These are phyloP conservation scores for Euclidium syriacum DNA, from an alignment of 345 rosid genomes.

Conservation along the genomic window DNA sequence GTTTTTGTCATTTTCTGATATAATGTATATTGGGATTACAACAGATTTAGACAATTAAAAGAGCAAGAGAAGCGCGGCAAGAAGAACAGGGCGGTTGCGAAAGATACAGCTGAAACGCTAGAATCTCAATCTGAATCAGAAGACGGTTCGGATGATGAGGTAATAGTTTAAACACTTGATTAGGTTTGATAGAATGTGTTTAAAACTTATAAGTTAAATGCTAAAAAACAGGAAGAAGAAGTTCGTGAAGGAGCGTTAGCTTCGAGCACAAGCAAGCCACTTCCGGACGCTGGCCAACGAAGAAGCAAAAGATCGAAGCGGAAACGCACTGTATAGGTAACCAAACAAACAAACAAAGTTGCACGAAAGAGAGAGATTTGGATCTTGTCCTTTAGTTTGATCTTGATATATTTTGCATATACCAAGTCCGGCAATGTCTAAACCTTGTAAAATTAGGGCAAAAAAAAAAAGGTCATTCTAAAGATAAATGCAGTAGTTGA, in stretches of 20 bases:
- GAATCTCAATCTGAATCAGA: conserved; percentile 56
- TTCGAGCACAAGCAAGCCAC: conserved; percentile 49
- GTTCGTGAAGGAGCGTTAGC: conserved; percentile 69
- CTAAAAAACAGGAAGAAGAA: conserved; percentile 52
- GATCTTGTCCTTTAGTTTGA: conserved; percentile 11
- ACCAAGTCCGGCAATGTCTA: conserved; percentile 8
- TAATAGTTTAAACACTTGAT: not conserved
- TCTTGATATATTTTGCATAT: conserved; percentile 18
- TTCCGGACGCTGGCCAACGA: conserved; percentile 59
- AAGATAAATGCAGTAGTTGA: not conserved
- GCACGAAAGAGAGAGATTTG: not conserved
- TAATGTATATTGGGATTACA: not conserved
- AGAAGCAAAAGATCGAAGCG: conserved; percentile 88
- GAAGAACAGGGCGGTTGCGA: conserved; percentile 48
- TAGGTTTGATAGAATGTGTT: not conserved
- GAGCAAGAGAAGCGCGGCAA: conserved; percentile 62
- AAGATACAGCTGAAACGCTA: conserved; percentile 39
- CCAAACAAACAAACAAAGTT: conserved; percentile 2
- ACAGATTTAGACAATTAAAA: conserved; percentile 75
- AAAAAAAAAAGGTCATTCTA: conserved; percentile 3
- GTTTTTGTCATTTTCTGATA: not conserved
- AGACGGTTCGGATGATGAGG: conserved; percentile 55
- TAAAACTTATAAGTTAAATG: not conserved
- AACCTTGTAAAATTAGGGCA: not conserved
- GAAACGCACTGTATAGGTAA: conserved; percentile 65